Base-by-base conservation (phyloP, 345 rosid species). In the Trapa incisa region DNA sequence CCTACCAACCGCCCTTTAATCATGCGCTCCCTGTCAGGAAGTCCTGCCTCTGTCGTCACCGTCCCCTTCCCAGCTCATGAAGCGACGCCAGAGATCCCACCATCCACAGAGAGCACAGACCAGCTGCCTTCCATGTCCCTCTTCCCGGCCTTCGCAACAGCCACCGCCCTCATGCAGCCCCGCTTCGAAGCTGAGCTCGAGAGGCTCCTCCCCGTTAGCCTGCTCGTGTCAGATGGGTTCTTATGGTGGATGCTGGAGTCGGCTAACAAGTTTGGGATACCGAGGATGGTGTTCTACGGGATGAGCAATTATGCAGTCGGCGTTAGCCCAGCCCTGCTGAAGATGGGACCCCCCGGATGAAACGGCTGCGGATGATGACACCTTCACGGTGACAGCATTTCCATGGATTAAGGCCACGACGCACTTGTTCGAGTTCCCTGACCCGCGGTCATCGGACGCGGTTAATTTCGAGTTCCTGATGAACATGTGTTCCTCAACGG, bases 191-290 rank as follows among this genome's bases (percentile, higher is more conserved):
- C 56, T 0, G 68, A 73, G 22, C 77, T 89, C 10, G 70, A 74
- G 50, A 68, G 37, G 69, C 56, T 56, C 38, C 80, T 83, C 41
- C 82, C 84, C 13, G 68, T 52, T 16, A 85, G 80, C 10, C 82
- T 89, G 76, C 72, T 89, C 67, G 87, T 87, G 13, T 81, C 92
- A 1, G 96, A 89, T 56, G 80, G 81, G 2, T 87, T 92, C 74
- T 81, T 92, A 3, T 92, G 91, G 91, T 92, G 96, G 98, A 84
- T 87, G 6, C 65, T 75, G 5, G 92, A 92, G 7, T 81, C 89
- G 16, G 87, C 98, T 5, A 67, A 71, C 0, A 87, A 81, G 75
- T 85, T 86, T 47, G 76, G 85, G 2, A 72, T 92, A 36, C 92
- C 88, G 0, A 82, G 91, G 41, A 41, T 87, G 63, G 72, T 67